A percentile compares a stretch with the other conserved stretches of the same genome.
Evolutionary conservation across 2,329 filamentous ascomycete genomes (phyloP).

Genomic region (Fusarium torreyae): DNA sequence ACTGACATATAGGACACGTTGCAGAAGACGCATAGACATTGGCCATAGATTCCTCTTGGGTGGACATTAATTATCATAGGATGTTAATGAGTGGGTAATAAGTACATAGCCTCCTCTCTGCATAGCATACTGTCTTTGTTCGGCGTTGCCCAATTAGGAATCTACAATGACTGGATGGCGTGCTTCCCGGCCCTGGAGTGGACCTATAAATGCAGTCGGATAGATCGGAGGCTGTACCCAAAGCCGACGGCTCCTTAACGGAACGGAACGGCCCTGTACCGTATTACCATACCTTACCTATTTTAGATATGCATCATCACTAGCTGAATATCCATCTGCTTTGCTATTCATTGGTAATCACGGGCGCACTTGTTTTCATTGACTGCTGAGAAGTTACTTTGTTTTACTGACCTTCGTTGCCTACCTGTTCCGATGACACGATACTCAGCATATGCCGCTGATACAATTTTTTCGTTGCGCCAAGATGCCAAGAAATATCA

Average conservation of each 20-base stretch:
- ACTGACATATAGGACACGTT: too few relatives aligned
- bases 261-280: constrained; percentile 8
- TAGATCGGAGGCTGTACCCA: too few relatives aligned
- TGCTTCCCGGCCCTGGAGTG: neutral
- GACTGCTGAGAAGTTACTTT: neutral
- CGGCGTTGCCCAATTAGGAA: constrained; percentile 9
- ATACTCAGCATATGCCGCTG: neutral
- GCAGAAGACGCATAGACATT: too few relatives aligned
- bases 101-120: neutral
- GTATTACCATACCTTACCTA: neutral
- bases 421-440: neutral
- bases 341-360: neutral
- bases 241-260: neutral
- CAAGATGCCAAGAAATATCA: neutral
- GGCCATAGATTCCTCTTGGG: neutral
- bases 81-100: constrained; percentile 2
- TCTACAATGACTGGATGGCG: neutral
- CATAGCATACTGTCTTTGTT: neutral
- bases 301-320: neutral
- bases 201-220: neutral
- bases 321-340: neutral
- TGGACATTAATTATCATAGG: neutral
- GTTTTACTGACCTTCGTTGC: neutral
- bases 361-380: neutral
- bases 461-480: neutral